These are phyloP conservation scores for Plasmodium falciparum DNA, from an alignment of 169 alveolate genomes.

Conservation along the genomic window DNA sequence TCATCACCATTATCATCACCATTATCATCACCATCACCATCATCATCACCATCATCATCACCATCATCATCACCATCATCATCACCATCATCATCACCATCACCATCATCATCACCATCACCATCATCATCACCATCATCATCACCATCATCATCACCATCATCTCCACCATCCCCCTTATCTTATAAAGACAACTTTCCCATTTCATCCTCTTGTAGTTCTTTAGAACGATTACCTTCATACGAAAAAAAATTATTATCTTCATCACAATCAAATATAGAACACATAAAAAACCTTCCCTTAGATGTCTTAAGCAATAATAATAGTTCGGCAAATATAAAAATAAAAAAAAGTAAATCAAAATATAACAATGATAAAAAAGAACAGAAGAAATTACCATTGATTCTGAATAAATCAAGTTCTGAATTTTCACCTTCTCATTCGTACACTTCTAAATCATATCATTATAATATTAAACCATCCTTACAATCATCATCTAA, in stretches of 20 bases:
- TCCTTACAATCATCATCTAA: slow-evolving; percentile 17
- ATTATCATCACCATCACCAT: too few species aligned
- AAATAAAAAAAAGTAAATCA: background rate
- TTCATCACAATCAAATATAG: too few species aligned
- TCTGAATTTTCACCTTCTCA: background rate
- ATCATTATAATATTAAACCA: too few species aligned
- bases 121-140: too few species aligned
- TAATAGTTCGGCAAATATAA: background rate
- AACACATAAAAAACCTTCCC: background rate
- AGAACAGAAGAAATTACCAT: background rate
- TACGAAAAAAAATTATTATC: too few species aligned
- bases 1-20: too few species aligned
- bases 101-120: too few species aligned
- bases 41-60: too few species aligned
- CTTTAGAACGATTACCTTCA: too few species aligned
- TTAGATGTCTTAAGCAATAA: background rate
- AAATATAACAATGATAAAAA: background rate
- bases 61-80: too few species aligned
- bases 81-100: too few species aligned
- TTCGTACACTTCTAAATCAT: background rate
- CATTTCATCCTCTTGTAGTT: background rate
- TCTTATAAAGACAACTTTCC: background rate
- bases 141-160: background rate
- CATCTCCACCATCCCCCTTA: background rate
- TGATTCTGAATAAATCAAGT: background rate